These are phyloP conservation scores for Yamagishiella unicocca DNA, from an alignment of 139 green algal species.

Conservation along the genomic window DNA sequence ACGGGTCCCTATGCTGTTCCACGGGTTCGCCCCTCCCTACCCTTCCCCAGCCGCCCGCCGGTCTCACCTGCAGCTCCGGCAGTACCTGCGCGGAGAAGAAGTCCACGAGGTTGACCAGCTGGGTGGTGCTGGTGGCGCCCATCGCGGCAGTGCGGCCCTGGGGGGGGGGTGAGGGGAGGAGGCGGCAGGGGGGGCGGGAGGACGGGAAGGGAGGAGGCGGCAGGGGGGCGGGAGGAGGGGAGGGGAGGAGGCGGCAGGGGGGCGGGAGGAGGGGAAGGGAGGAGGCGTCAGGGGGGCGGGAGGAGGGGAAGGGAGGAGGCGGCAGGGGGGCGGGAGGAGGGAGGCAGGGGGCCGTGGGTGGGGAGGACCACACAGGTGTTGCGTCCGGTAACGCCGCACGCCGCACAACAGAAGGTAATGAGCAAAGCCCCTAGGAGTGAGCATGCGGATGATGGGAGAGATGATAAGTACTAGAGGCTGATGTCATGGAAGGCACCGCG, in stretches of 20 bases:
- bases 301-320: neutral
- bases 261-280: neutral
- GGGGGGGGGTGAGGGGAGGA: neutral
- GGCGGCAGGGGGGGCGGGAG: neutral
- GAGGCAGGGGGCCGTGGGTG: too few relatives aligned
- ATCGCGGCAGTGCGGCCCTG: constrained; percentile 52
- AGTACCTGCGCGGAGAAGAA: constrained; percentile 88
- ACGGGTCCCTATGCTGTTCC: too few relatives aligned
- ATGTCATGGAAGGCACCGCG: too few relatives aligned
- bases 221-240: neutral
- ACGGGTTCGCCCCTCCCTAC: neutral
- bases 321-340: neutral
- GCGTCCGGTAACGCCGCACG: too few relatives aligned
- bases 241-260: neutral
- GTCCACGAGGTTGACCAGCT: constrained; percentile 91
- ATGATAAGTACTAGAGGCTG: too few relatives aligned
- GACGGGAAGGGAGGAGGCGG: neutral
- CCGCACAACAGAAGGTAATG: too few relatives aligned
- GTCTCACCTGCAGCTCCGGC: constrained; percentile 36
- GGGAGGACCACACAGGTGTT: too few relatives aligned
- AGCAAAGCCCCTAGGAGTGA: too few relatives aligned
- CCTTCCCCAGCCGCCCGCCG: neutral
- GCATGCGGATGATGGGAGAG: too few relatives aligned
- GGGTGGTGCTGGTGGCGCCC: constrained; percentile 92
- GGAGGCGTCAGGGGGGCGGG: neutral